Evolutionary conservation across 139 green algal genomes (phyloP), one percentile per base, ranked within the genome.

Genomic region (Chlamydomonas sphaeroides): DNA sequence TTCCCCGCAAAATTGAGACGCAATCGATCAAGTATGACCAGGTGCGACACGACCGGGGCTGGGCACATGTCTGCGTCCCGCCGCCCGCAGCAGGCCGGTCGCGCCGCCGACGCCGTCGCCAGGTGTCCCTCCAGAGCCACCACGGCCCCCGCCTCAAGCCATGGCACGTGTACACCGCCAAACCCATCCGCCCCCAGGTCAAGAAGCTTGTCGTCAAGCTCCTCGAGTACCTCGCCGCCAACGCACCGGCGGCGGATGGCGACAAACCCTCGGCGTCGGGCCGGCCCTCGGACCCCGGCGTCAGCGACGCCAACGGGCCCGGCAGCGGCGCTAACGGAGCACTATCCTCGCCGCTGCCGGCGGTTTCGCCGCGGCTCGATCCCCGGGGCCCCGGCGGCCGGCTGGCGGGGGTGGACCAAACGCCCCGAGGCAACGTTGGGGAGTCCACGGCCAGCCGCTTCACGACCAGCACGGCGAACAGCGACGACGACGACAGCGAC

Each of bases 1-100:
- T 90, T 30, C 86, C 86, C 23, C 69, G 86, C 1, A 82, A 76
- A 48, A 69, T 90, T 1, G 86, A 87, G 8, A 26, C 69, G 25
- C 35, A 15, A 1, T 82, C 81, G 14, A 70, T 90, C 32, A 87
- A 90, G 48, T 87, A 89, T 81, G 85, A 86, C 45, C 85, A 89
- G 80, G 85, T 87, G 57, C 0, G 80, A 25, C 18, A 17, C 28
- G 57, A 35, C 33, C 51, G 18, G 18, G 45, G 8, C 18, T 45
- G 45, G 32, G 35, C 3, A 3, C 14, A 25, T 48, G 30, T 35
- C 18, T 26, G 28, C n/a, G 30, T 17, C 33, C 20, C 51, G 4
- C 71, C 26, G 59, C 3, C 28, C 17, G 30, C 20, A 45, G n/a
- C 21, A 11, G 35, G 49, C 51, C n/a, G 10, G 10, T 70, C 14